Evolutionary conservation across 2,329 filamentous ascomycete genomes (phyloP), one percentile per base, ranked within the genome.

Genomic region (Xylaria hypoxylon): DNA sequence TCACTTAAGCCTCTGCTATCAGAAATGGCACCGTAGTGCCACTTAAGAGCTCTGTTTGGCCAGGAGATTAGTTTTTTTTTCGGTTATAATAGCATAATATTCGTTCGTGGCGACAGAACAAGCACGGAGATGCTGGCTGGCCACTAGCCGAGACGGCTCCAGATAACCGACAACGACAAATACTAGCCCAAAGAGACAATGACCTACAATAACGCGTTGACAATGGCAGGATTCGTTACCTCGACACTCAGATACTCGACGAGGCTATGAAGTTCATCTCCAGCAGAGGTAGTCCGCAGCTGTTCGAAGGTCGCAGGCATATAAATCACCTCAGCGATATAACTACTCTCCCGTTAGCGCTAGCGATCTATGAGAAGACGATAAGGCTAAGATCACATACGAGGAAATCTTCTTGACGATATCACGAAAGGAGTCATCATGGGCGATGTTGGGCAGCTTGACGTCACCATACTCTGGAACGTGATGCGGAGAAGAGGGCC

Each of bases 221-320:
- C 89, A 61, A 92, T 86, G 66, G 87, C 87, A 5, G 87, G 88
- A 75, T 94, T 91, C 64, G 87, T 88, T 73, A 90, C 89, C 22
- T 84, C 84, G 24, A 83, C 77, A 59, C 84, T 85, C 33, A 94
- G 82, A 75, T 93, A 87, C 45, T 88, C 85, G 53, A 92, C 88
- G 61, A 94, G 80, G 24, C 78, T 75, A 31, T 82, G 86, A 73
- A 87, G 82, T 71, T 81, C 87, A 68, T 82, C 84, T 1, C 89
- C 89, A 28, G 88, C 87, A 5, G 87, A 83, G 1, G 88, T 90
- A 5, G 89, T 90, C 53, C 90, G 84, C 8, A 93, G 82, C 77
- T 93, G 90, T 74, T 94, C 91, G 79, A 93, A 93, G 15, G 87
- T 90, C 74, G 87, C 87, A 17, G 91, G 90, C 51, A 89, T 80